Percentiles rank a stretch among this genome's conserved stretches.
Conservation (phyloP, 805 yeast genomes). For the Wickerhamiella qilinensis region DNA sequence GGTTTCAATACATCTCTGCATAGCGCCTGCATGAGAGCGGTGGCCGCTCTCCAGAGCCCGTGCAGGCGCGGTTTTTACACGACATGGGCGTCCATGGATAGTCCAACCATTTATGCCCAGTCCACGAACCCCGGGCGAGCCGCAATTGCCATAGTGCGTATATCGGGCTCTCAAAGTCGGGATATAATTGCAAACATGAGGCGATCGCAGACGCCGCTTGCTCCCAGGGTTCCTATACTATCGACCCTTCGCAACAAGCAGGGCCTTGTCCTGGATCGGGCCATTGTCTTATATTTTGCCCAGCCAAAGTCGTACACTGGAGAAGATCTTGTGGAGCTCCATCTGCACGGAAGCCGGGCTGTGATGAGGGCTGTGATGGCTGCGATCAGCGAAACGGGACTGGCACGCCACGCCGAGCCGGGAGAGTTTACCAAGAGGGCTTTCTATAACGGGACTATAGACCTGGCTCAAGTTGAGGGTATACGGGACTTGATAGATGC, state of each 20-base stretch:
- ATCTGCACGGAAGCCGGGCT: conserved; percentile 87
- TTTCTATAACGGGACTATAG: conserved; percentile 67
- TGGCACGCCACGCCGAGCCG: conserved; percentile 69
- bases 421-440: conserved; percentile 89
- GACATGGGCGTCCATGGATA: too few relatives aligned
- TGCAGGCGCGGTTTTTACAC: too few relatives aligned
- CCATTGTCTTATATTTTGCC: conserved; percentile 51
- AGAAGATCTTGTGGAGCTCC: conserved; percentile 79
- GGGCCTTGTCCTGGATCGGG: conserved; percentile 47
- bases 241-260: conserved; percentile 32
- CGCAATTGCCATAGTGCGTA: background rate
- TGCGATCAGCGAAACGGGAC: conserved; percentile 31
- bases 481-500: conserved; percentile 79
- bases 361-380: conserved; percentile 51
- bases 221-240: conserved; percentile 29
- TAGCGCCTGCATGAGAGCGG: too few relatives aligned
- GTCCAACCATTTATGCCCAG: background rate
- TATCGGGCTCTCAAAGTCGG: background rate
- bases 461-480: conserved; percentile 83
- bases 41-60: too few relatives aligned
- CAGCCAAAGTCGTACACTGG: conserved; percentile 81
- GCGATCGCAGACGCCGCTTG: background rate
- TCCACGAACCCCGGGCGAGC: background rate
- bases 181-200: background rate
- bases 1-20: too few relatives aligned